Evolutionary conservation across 257 asterid species (phyloP).

Genomic region (Rauvolfia tetraphylla): DNA sequence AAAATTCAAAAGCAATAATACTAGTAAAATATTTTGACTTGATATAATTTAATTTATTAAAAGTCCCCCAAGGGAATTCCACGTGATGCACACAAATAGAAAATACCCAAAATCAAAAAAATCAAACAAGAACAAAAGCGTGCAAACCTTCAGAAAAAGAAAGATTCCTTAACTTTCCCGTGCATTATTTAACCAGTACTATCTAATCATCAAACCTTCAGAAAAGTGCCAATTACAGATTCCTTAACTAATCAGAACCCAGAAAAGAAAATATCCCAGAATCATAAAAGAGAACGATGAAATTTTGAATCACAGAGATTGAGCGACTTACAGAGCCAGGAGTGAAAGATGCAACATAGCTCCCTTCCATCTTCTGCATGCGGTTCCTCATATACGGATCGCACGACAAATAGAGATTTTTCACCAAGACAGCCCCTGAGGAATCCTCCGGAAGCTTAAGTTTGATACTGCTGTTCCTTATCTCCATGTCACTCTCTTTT

Average conservation of each 20-base stretch:
- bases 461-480: constrained; percentile 10
- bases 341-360: constrained; percentile 32
- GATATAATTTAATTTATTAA: neutral
- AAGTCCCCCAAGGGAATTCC: neutral
- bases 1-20: neutral
- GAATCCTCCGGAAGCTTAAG: constrained; percentile 33
- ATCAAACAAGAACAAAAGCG: neutral
- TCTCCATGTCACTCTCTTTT: constrained; percentile 28
- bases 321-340: constrained; percentile 26
- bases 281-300: neutral
- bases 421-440: constrained; percentile 36
- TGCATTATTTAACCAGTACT: neutral
- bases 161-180: too few species aligned
- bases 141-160: too few species aligned
- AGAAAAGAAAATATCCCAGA: neutral
- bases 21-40: neutral
- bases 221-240: neutral
- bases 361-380: constrained; percentile 26
- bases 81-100: neutral
- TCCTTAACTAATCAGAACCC: neutral
- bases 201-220: neutral
- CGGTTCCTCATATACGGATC: constrained; percentile 38
- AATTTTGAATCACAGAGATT: too few species aligned
- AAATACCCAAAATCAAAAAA: neutral
- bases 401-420: constrained; percentile 49